A percentile compares a stretch with the other conserved stretches of the same genome.
Conservation (phyloP, 306 rosid species). For the Lathyrus sativus region DNA sequence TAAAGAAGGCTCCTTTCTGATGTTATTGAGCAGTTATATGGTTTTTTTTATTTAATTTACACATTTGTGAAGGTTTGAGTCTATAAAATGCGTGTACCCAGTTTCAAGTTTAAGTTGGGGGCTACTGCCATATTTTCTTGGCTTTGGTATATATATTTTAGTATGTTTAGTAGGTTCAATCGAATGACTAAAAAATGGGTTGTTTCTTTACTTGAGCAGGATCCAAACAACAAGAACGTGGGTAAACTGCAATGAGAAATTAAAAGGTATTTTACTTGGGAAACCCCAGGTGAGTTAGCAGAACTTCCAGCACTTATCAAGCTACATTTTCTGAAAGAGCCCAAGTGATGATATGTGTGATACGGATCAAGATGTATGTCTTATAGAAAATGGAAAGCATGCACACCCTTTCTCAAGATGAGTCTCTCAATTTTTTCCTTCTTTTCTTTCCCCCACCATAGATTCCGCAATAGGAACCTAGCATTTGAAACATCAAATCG, state of each 20-base stretch:
- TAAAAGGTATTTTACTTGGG: constrained; percentile 71
- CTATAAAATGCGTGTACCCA: constrained; percentile 16
- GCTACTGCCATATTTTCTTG: constrained; percentile 17
- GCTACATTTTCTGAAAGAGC: constrained; percentile 84
- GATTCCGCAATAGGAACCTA: constrained; percentile 27
- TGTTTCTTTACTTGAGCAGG: constrained; percentile 52
- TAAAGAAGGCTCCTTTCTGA: no score
- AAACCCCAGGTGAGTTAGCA: constrained; percentile 69
- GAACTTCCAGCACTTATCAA: constrained; percentile 89
- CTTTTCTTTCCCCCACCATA: background rate
- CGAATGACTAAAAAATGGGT: constrained; percentile 32
- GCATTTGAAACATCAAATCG: constrained; percentile 14
- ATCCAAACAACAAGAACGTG: constrained; percentile 79
- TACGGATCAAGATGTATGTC: constrained; percentile 24
- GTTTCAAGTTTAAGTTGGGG: constrained; percentile 5
- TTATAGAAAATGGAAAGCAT: constrained; percentile 1
- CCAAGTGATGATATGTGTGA: constrained; percentile 45
- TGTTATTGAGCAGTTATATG: no score
- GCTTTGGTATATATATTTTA: constrained; percentile 2
- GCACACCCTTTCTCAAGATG: constrained; percentile 20
- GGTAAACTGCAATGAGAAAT: constrained; percentile 80
- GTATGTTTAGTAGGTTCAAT: background rate
- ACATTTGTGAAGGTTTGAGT: background rate
- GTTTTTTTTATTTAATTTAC: no score
- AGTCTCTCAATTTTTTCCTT: constrained; percentile 34